Evolutionary conservation across 1,284 basidiomycete genomes (phyloP).

Genomic region (Cryptococcus sp.): DNA sequence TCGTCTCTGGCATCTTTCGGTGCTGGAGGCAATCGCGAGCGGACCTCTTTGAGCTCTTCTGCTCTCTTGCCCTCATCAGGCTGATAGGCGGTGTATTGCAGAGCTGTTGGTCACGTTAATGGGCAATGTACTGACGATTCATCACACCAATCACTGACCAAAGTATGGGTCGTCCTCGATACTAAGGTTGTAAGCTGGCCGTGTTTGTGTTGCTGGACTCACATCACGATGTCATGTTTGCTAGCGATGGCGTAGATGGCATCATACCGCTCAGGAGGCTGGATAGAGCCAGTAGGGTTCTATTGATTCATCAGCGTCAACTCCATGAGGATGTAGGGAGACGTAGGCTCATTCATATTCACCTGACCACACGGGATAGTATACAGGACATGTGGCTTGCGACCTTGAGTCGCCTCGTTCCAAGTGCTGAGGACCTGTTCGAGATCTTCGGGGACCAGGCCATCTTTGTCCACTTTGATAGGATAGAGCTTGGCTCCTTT

Average conservation of each 20-base stretch:
- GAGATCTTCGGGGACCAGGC: slow-evolving; percentile 55
- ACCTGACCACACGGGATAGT: slow-evolving; percentile 51
- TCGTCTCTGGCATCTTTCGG: slow-evolving; percentile 21
- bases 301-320: slow-evolving; percentile 35
- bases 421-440: slow-evolving; percentile 52
- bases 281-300: slow-evolving; percentile 56
- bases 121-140: background rate
- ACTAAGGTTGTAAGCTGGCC: slow-evolving; percentile 2
- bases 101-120: slow-evolving; percentile 1
- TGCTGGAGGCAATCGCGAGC: slow-evolving; percentile 11
- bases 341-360: background rate
- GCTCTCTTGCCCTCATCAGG: slow-evolving; percentile 17
- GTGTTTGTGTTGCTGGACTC: slow-evolving; percentile 32
- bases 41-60: slow-evolving; percentile 9
- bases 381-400: slow-evolving; percentile 55
- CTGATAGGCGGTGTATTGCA: slow-evolving; percentile 25
- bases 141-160: background rate
- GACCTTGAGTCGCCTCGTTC: slow-evolving; percentile 49
- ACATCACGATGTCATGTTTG: slow-evolving; percentile 55
- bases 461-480: slow-evolving; percentile 55
- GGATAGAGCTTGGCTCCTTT: slow-evolving; percentile 56
- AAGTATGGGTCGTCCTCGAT: slow-evolving; percentile 31
- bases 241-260: slow-evolving; percentile 54
- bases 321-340: background rate
- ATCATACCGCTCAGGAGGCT: slow-evolving; percentile 51